Conservation (phyloP, 2,329 filamentous ascomycete genomes). For the Amphichorda felina region DNA sequence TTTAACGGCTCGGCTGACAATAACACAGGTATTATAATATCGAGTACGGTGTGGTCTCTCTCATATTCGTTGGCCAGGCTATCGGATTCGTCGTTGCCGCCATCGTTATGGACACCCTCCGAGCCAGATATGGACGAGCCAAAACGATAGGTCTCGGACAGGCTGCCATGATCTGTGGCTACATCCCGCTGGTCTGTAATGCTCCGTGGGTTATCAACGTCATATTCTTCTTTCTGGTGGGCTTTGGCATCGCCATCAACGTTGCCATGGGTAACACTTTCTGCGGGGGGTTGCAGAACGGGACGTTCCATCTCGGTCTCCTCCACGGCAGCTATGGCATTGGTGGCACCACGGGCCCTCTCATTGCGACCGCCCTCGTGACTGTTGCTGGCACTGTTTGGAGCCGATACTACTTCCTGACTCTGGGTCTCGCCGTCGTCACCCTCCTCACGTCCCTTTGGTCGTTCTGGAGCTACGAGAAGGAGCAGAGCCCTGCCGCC, state of each 20-base stretch:
- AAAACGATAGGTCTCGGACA: slow-evolving; percentile 50
- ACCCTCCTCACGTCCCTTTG: slow-evolving; percentile 50
- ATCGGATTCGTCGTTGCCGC: slow-evolving; percentile 66
- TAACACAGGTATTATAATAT: slow-evolving; percentile 50
- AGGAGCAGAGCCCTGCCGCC: slow-evolving; percentile 33
- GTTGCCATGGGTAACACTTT: slow-evolving; percentile 49
- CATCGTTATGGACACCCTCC: slow-evolving; percentile 52
- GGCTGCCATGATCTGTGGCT: slow-evolving; percentile 44
- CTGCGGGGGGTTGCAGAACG: slow-evolving; percentile 39
- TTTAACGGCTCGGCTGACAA: no score
- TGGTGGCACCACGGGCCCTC: slow-evolving; percentile 54
- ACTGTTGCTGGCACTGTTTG: slow-evolving; percentile 46
- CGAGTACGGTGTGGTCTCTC: slow-evolving; percentile 65
- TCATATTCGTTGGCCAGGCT: slow-evolving; percentile 73
- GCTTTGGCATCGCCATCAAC: slow-evolving; percentile 43
- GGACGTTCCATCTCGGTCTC: slow-evolving; percentile 44
- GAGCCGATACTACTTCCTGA: slow-evolving; percentile 63
- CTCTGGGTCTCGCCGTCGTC: slow-evolving; percentile 42
- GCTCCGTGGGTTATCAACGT: slow-evolving; percentile 62
- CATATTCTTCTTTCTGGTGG: slow-evolving; percentile 56
- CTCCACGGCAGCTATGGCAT: slow-evolving; percentile 59
- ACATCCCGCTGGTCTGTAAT: slow-evolving; percentile 50
- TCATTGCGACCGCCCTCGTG: slow-evolving; percentile 64
- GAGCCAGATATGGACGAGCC: slow-evolving; percentile 51
- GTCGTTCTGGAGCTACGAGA: slow-evolving; percentile 60